A percentile compares a stretch with the other conserved stretches of the same genome.
These are phyloP conservation scores for Coemansia brasiliensis DNA, from an alignment of 192 early-diverging fungal genomes.

Conservation along the genomic window DNA sequence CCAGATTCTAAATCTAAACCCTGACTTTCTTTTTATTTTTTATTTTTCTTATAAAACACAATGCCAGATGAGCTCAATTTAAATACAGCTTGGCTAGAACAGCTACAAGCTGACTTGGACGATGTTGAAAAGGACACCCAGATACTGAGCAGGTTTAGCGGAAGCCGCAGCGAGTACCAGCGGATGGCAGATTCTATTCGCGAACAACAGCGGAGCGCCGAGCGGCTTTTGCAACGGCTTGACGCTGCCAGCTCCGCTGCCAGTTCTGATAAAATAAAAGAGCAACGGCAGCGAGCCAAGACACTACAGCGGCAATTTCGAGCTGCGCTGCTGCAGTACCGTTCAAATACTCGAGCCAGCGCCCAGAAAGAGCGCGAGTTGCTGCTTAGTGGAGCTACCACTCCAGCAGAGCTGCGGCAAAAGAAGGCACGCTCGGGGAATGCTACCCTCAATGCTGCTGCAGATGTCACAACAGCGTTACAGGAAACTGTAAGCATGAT, in stretches of 20 bases:
- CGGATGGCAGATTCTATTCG: slow-evolving; percentile 42
- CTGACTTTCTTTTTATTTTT: slow-evolving; percentile 1
- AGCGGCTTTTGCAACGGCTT: slow-evolving; percentile 31
- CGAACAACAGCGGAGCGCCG: slow-evolving; percentile 40
- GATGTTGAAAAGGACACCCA: slow-evolving; percentile 27
- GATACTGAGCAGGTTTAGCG: slow-evolving; percentile 34
- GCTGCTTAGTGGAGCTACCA: slow-evolving; percentile 39
- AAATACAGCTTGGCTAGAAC: slow-evolving; percentile 7
- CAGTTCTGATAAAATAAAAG: not conserved
- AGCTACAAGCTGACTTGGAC: slow-evolving; percentile 32
- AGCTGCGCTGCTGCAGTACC: slow-evolving; percentile 32
- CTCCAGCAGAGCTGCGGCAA: slow-evolving; percentile 46
- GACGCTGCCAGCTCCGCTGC: slow-evolving; percentile 1
- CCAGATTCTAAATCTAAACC: not conserved
- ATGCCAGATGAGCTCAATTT: slow-evolving; percentile 10
- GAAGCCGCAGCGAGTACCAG: slow-evolving; percentile 34
- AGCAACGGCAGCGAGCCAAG: slow-evolving; percentile 1
- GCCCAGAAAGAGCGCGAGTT: slow-evolving; percentile 38
- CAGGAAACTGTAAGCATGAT: slow-evolving; percentile 55
- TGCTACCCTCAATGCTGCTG: slow-evolving; percentile 33
- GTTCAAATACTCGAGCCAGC: slow-evolving; percentile 10
- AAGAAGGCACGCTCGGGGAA: slow-evolving; percentile 36
- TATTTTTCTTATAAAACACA: not conserved
- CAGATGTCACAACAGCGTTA: slow-evolving; percentile 47
- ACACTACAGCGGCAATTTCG: slow-evolving; percentile 32